phyloP scores from a whole-genome alignment of 768 basidiomycete species.

The Trametes cingulata region DNA sequence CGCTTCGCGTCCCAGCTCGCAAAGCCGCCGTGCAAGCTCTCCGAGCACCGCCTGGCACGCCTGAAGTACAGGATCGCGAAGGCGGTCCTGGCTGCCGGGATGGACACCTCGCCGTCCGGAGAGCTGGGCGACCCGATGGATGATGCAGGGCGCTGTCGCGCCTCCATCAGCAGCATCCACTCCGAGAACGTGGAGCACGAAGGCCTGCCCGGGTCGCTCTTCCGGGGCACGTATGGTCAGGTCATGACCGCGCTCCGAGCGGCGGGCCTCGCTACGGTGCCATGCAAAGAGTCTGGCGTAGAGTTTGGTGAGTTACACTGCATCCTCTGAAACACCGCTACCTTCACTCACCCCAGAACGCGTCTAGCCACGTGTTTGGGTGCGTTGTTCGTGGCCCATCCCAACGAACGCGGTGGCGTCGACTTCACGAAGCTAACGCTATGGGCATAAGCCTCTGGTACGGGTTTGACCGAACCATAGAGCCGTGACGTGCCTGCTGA shows the following conservation, averaged over 20 bases:
- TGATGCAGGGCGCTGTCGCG: neutral
- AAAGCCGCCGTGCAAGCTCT: constrained; percentile 24
- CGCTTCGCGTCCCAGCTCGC: constrained; percentile 25
- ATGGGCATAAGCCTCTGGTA: constrained; percentile 36
- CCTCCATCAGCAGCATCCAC: constrained; percentile 22
- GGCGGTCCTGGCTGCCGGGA: constrained; percentile 43
- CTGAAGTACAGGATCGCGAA: constrained; percentile 39
- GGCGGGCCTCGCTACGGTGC: constrained; percentile 38
- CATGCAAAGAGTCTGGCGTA: constrained; percentile 33
- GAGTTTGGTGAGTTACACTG: constrained; percentile 33
- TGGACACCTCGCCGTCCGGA: constrained; percentile 35
- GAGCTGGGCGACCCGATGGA: constrained; percentile 23
- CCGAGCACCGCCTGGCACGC: constrained; percentile 24
- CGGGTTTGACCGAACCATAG: neutral
- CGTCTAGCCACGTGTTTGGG: constrained; percentile 42
- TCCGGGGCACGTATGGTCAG: constrained; percentile 47
- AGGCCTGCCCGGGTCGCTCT: constrained; percentile 34
- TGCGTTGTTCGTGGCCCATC: constrained; percentile 41
- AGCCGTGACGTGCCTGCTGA: no score
- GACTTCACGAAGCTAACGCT: constrained; percentile 43
- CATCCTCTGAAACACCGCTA: neutral
- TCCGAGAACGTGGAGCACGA: constrained; percentile 22
- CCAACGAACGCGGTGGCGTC: constrained; percentile 29
- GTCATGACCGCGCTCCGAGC: constrained; percentile 39
- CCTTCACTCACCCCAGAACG: neutral